These are phyloP conservation scores for Coprinellus micaceus DNA, from an alignment of 768 basidiomycete species.

Conservation along the genomic window DNA sequence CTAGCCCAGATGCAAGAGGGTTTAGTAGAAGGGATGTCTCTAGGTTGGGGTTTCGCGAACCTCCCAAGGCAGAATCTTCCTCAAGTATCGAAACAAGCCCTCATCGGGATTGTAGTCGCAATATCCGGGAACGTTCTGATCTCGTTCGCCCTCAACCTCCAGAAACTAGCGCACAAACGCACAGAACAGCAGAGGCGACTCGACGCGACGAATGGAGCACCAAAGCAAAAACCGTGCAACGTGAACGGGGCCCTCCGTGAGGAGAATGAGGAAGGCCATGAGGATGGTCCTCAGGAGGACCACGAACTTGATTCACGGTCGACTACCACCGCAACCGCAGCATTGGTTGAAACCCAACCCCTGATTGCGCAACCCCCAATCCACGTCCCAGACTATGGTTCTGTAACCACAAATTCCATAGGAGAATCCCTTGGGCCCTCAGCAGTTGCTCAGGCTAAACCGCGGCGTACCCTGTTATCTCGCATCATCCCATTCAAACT, in stretches of 20 bases:
- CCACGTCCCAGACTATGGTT: slow-evolving; percentile 20
- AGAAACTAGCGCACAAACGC: slow-evolving; percentile 85
- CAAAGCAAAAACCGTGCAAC: not conserved
- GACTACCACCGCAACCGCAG: slow-evolving; percentile 13
- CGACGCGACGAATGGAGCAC: not conserved
- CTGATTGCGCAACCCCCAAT: slow-evolving; percentile 1
- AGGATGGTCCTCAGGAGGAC: not conserved
- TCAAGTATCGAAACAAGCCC: slow-evolving; percentile 48
- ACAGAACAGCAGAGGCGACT: slow-evolving; percentile 33
- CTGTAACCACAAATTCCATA: slow-evolving; percentile 8
- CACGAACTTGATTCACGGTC: not conserved
- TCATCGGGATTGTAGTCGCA: slow-evolving; percentile 80
- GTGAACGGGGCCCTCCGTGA: not conserved
- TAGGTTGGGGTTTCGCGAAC: too few relatives aligned
- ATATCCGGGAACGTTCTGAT: slow-evolving; percentile 86
- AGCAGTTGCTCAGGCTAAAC: slow-evolving; percentile 4
- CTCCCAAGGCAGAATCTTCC: slow-evolving; percentile 37
- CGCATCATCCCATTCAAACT: slow-evolving; percentile 33
- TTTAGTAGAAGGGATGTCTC: not conserved
- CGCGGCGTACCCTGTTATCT: slow-evolving; percentile 27
- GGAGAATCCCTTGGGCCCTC: not conserved
- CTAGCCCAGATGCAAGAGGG: not conserved
- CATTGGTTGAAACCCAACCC: slow-evolving; percentile 5
- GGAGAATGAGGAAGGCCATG: slow-evolving; percentile 3
- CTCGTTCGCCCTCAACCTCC: slow-evolving; percentile 85